Base-by-base conservation (phyloP, 768 basidiomycete species). In the Hirschioporus abietinus region DNA sequence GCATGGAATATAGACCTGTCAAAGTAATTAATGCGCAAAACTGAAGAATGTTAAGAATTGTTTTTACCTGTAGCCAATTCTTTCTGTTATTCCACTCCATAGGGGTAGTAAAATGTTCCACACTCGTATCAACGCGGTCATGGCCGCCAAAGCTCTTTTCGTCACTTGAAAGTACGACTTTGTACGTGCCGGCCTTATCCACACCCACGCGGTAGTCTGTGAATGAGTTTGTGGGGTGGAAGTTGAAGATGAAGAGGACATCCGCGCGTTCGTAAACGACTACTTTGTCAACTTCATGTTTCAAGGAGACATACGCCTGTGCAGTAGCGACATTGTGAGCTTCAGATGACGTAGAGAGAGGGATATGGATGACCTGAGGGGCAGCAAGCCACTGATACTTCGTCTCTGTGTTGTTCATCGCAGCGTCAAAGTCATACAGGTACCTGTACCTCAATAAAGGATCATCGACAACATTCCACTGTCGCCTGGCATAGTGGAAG, bases 381-480 rank as follows among this genome's bases (percentile, higher is more conserved):
- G 92, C 83, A 63, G 85, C 84, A 36, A 99, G 85, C 96, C 97
- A 99, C 57, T 84, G 81, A 75, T 89, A 91, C 73, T 87, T 80
- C n/a, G 79, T 86, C 68, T 96, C 97, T 35, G 89, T 75, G 69
- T 83, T 80, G 77, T 99, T 96, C 94, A 99, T 98, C 18, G 87
- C 92, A 66, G 81, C 82, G 76, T 99, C 97, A 73, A 98, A 99
- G 73, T 91, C 88, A 78, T 96, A 94, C 66, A 99, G 82, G 78
- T 93, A 98, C 76, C 80, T 88, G 82, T 99, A 99, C n/a, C 97
- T 89, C 68, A 99, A 81, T 57, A 92, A 69, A 0, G 71, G 70
- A 74, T 99, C 95, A 74, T 97, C 96, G 63, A 93, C 88, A 35
- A 99, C 82, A 74, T 95, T 96, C 92, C 95, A 99, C 73, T 99